phyloP scores from a whole-genome alignment of 805 yeast species.

The Wickerhamomyces rabaulensis region DNA sequence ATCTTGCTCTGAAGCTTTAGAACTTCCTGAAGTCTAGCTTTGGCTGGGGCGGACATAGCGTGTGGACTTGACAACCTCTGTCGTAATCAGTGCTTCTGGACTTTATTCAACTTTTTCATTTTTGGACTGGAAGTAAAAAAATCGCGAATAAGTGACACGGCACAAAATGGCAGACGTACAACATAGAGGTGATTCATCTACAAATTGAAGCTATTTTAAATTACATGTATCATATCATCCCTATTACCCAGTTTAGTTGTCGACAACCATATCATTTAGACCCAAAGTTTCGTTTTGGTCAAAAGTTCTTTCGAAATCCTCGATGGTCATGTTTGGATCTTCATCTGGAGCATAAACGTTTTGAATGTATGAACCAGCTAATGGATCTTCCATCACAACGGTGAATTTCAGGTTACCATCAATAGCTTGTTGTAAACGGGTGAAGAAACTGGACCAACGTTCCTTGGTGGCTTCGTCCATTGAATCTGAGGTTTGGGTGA shows the following conservation, averaged over 20 bases:
- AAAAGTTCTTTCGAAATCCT: slow-evolving; percentile 83
- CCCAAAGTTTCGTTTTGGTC: slow-evolving; percentile 94
- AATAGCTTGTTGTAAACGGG: slow-evolving; percentile 67
- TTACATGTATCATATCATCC: not conserved
- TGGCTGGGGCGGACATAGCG: slow-evolving; percentile 30
- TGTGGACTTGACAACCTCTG: not conserved
- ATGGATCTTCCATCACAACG: slow-evolving; percentile 85
- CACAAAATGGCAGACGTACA: not conserved
- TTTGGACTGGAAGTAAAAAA: not conserved
- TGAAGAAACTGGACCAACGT: slow-evolving; percentile 83
- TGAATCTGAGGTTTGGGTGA: slow-evolving; percentile 82
- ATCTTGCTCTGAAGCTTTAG: slow-evolving; percentile 58
- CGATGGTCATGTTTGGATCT: slow-evolving; percentile 92
- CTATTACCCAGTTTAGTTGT: not conserved
- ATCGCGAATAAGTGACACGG: not conserved
- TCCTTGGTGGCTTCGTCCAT: slow-evolving; percentile 73
- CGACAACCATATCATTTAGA: slow-evolving; percentile 41
- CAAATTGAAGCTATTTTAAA: no score
- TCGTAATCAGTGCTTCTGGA: no score
- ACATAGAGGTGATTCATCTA: not conserved
- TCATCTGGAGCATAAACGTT: slow-evolving; percentile 98
- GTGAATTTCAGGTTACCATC: slow-evolving; percentile 83
- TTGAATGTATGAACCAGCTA: slow-evolving; percentile 93
- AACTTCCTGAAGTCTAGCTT: slow-evolving; percentile 46
- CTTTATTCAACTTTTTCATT: not conserved